These are phyloP conservation scores for Polysphondylium violaceum DNA, from an alignment of 78 protist species.

Conservation along the genomic window DNA sequence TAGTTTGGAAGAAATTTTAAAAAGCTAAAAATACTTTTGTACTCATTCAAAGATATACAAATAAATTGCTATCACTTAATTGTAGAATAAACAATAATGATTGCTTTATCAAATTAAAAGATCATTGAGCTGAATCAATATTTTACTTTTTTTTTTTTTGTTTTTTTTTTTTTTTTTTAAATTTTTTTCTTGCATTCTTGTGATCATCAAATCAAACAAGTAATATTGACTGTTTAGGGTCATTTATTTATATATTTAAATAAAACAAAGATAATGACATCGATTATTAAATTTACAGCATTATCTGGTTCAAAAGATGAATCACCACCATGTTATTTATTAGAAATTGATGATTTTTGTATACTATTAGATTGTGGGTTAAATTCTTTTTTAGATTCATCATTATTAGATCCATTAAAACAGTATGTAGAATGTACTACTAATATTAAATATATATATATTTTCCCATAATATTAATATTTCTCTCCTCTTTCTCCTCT, in stretches of 20 bases:
- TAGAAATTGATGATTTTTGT: slow-evolving; percentile 92
- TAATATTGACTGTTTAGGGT: no score
- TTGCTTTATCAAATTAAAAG: no score
- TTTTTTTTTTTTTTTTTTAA: background rate
- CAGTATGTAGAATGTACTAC: background rate
- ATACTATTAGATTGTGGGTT: slow-evolving; percentile 98
- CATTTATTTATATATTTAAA: background rate
- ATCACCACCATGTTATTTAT: slow-evolving; percentile 82
- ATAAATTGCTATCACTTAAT: no score
- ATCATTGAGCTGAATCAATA: no score
- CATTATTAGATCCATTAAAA: slow-evolving; percentile 66
- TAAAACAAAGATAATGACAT: slow-evolving; percentile 43
- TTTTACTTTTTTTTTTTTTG: background rate
- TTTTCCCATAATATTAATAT: background rate
- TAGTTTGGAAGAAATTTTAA: no score
- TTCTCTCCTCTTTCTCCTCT: background rate
- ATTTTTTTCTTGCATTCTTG: background rate
- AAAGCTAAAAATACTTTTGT: no score
- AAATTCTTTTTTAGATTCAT: slow-evolving; percentile 73
- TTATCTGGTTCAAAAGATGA: slow-evolving; percentile 60
- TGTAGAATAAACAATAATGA: no score
- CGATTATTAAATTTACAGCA: slow-evolving; percentile 79
- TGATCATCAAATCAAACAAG: no score
- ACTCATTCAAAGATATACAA: no score
- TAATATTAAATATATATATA: background rate